Percentiles rank a stretch among this genome's conserved stretches.
Evolutionary conservation across 2,329 filamentous ascomycete species (phyloP).

Genomic region (Hirsutella thompsonii): DNA sequence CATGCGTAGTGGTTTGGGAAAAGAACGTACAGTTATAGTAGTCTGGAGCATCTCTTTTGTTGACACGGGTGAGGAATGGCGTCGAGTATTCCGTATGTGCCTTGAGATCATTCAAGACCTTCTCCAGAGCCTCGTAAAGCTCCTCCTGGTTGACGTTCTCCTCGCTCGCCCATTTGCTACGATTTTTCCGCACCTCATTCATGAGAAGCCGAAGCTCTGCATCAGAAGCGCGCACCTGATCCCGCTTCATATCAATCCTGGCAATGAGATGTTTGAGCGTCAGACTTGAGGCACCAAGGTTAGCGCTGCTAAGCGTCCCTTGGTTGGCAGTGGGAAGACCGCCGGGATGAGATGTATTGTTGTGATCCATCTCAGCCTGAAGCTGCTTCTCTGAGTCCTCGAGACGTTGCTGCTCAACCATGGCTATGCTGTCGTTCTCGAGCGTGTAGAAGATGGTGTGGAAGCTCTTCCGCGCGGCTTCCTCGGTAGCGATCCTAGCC

Average conservation of each 20-base stretch:
- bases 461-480: constrained; percentile 80
- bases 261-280: constrained; percentile 96
- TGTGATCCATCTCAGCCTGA: constrained; percentile 82
- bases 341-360: constrained; percentile 35
- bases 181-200: constrained; percentile 94
- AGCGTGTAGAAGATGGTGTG: constrained; percentile 90
- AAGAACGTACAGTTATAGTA: constrained; percentile 72
- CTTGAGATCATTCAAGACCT: constrained; percentile 92
- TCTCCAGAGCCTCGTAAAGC: constrained; percentile 90
- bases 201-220: constrained; percentile 84
- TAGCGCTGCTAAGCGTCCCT: constrained; percentile 83
- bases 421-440: constrained; percentile 88
- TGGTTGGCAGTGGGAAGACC: constrained; percentile 51
- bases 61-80: constrained; percentile 88
- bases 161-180: constrained; percentile 98
- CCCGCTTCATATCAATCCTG: constrained; percentile 84
- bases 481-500: constrained; percentile 80
- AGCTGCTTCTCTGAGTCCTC: constrained; percentile 95
- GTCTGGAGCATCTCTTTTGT: constrained; percentile 92
- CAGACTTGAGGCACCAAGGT: constrained; percentile 88
- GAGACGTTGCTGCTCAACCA: constrained; percentile 93
- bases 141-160: constrained; percentile 97
- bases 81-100: constrained; percentile 95
- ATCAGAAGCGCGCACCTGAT: constrained; percentile 82
- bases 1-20: not conserved